Percentiles rank a stretch among this genome's conserved stretches.
These are phyloP conservation scores for Venturiaceae sp. DNA, from an alignment of 2,329 filamentous ascomycete genomes.

Conservation along the genomic window DNA sequence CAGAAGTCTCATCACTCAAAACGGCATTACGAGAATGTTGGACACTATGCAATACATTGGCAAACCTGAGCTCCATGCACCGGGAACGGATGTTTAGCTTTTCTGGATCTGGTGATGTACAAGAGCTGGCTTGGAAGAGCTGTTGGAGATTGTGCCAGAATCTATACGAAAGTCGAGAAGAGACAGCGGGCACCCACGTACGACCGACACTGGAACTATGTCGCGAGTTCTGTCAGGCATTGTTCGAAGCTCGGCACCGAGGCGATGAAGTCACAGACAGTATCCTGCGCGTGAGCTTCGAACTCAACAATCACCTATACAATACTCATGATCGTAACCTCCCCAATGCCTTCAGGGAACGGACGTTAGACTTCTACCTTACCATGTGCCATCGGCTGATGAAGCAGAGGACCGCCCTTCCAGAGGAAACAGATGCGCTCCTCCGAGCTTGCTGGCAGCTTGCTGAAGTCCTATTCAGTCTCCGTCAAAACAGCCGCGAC, in stretches of 20 bases:
- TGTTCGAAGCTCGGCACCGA: constrained; percentile 76
- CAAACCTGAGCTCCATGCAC: constrained; percentile 74
- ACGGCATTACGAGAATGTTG: constrained; percentile 80
- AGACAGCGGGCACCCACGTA: constrained; percentile 58
- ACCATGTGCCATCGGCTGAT: constrained; percentile 91
- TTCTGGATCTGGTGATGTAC: constrained; percentile 62
- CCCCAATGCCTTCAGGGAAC: constrained; percentile 77
- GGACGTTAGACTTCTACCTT: constrained; percentile 89
- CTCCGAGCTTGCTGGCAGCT: constrained; percentile 81
- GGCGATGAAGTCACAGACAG: constrained; percentile 76
- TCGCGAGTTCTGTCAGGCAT: constrained; percentile 80
- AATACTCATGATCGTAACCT: constrained; percentile 80
- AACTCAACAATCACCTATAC: constrained; percentile 90
- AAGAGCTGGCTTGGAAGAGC: constrained; percentile 84
- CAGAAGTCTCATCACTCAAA: constrained; percentile 59
- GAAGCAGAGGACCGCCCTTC: constrained; percentile 76
- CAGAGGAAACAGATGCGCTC: constrained; percentile 74
- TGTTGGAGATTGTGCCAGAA: constrained; percentile 91
- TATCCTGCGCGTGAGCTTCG: constrained; percentile 83
- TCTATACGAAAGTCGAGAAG: constrained; percentile 72
- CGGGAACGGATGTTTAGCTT: constrained; percentile 69
- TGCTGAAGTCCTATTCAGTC: constrained; percentile 85
- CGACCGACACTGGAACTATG: constrained; percentile 74
- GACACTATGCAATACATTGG: constrained; percentile 87
- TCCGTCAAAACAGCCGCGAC: constrained; percentile 73